Evolutionary conservation across 1,139 yeast genomes (phyloP).

Genomic region (Geotrichum bryndzae): DNA sequence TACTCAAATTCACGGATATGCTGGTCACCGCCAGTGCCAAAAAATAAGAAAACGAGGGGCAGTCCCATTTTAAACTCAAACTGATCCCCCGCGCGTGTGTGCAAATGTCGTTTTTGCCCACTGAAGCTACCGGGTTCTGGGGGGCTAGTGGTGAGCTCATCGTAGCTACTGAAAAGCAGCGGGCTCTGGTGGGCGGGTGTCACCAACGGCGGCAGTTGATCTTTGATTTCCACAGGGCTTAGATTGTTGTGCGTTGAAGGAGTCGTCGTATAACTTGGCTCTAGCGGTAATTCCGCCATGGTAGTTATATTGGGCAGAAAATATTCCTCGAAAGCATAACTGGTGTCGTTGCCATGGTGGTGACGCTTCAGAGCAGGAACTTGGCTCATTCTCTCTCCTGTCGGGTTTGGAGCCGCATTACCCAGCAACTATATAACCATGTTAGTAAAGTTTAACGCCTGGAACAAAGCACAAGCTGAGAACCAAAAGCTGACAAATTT

Average conservation of each 20-base stretch:
- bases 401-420: background rate
- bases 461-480: too few species aligned
- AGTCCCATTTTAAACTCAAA: background rate
- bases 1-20: constrained; percentile 15
- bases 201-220: background rate
- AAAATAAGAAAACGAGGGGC: constrained; percentile 10
- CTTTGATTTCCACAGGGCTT: background rate
- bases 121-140: background rate
- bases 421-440: background rate
- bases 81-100: background rate
- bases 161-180: background rate
- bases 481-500: too few species aligned
- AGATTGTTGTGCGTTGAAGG: background rate
- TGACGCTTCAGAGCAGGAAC: background rate
- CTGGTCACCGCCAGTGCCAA: constrained; percentile 6
- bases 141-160: background rate
- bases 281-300: background rate
- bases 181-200: background rate
- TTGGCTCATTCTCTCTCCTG: background rate
- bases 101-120: background rate
- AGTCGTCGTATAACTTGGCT: background rate
- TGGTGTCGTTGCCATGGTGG: background rate
- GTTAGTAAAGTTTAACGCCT: too few species aligned
- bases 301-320: background rate
- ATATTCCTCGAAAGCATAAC: background rate